These are phyloP conservation scores for Sordariomycetes sp. DNA, from an alignment of 2,329 filamentous ascomycete species.

Conservation along the genomic window DNA sequence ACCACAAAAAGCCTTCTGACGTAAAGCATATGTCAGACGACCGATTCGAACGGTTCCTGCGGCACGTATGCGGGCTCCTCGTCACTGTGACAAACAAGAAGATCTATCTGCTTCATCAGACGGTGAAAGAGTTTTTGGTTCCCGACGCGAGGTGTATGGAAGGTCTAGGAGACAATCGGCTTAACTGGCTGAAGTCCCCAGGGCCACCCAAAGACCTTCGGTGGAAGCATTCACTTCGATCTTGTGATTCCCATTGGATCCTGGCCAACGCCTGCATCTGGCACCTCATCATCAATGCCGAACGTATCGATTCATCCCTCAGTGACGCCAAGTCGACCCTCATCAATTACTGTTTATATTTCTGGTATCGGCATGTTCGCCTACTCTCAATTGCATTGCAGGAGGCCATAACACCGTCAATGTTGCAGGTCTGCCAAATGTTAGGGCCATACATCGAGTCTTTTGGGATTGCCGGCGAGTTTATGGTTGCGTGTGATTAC, in stretches of 20 bases:
- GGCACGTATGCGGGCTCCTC: constrained; percentile 20
- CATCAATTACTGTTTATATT: too few species aligned
- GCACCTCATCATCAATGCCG: too few species aligned
- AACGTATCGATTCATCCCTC: too few species aligned
- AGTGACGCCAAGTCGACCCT: too few species aligned
- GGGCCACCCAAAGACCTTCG: not conserved
- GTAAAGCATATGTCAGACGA: not conserved
- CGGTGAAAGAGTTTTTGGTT: constrained; percentile 18
- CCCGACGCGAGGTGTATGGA: not conserved
- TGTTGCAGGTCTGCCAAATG: too few species aligned
- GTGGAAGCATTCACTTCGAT: constrained; percentile 2
- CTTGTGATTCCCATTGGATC: not conserved
- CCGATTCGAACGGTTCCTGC: constrained; percentile 8
- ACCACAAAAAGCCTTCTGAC: not conserved
- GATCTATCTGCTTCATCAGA: constrained; percentile 18
- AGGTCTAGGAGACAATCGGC: not conserved
- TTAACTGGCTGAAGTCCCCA: too few species aligned
- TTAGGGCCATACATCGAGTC: too few species aligned
- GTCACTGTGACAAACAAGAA: constrained; percentile 13
- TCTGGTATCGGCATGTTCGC: too few species aligned
- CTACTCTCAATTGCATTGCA: too few species aligned
- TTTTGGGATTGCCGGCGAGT: too few species aligned
- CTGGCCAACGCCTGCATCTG: not conserved
- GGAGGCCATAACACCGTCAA: too few species aligned
- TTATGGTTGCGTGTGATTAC: too few species aligned